phyloP scores from a whole-genome alignment of 352 stramenopile genomes.

The Phytophthora cryptogea region DNA sequence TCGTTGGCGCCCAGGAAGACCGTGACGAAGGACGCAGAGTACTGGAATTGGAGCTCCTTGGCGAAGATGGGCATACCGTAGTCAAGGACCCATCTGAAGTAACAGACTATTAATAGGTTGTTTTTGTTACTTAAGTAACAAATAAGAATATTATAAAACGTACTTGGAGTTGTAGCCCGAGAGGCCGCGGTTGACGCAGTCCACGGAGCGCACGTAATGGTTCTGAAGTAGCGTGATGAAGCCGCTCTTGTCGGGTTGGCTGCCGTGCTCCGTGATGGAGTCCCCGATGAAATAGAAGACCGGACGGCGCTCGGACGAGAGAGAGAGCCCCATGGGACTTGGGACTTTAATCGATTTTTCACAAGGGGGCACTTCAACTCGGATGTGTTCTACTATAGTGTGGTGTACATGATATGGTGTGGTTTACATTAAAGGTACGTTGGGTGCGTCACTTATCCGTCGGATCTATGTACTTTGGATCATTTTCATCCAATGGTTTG shows the following conservation, averaged over 20 bases:
- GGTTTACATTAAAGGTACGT: not conserved
- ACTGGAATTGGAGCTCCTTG: slow-evolving; percentile 41
- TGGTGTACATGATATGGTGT: not conserved
- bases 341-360: slow-evolving; percentile 3
- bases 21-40: slow-evolving; percentile 43
- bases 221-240: slow-evolving; percentile 53
- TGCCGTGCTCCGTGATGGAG: slow-evolving; percentile 63
- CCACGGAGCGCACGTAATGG: slow-evolving; percentile 54
- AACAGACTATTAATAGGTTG: not conserved
- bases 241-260: slow-evolving; percentile 37
- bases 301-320: slow-evolving; percentile 36
- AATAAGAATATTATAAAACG: not conserved
- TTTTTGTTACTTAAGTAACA: not conserved
- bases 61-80: slow-evolving; percentile 37
- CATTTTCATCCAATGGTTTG: slow-evolving; percentile 10
- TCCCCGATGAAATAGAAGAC: slow-evolving; percentile 60
- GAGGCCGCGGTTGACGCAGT: slow-evolving; percentile 60
- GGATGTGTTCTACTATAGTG: not conserved
- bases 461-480: not conserved
- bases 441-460: not conserved
- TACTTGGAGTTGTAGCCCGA: slow-evolving; percentile 65
- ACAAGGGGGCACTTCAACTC: slow-evolving; percentile 24
- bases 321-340: slow-evolving; percentile 25
- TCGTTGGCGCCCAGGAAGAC: slow-evolving; percentile 74
- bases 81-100: slow-evolving; percentile 41